Evolutionary conservation across 2,329 filamentous ascomycete genomes (phyloP), one percentile per base, ranked within the genome.

Genomic region (Seiridium unicorne): DNA sequence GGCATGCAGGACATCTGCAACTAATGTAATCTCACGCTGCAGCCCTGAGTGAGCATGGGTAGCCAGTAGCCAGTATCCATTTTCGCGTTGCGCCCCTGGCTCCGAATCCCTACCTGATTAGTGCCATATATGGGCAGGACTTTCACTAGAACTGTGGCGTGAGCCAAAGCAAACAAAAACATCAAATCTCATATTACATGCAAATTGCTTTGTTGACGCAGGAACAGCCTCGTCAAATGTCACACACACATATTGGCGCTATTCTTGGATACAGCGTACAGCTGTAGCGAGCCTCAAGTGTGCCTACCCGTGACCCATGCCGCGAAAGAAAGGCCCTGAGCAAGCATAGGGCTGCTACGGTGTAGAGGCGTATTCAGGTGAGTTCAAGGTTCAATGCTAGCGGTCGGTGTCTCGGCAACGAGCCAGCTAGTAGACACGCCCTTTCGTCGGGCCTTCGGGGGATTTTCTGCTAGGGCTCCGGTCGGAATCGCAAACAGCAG

Each of bases 1-100:
- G 68, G 66, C 68, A 70, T 72, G 70, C 70, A 71, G 68, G 69
- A 67, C 64, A 70, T 68, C 69, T 72, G 70, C 70, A 71, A 66
- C 70, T 70, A 70, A 68, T 62, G 18, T 26, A 42, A 42, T 42
- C 38, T 42, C 38, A 42, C 13, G 38, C 38, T 42, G 38, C 38
- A 42, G 38, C 38, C 38, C 38, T 42, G 38, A 26, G 18, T 26
- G 18, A 13, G 13, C 38, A 42, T 42, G 38, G 38, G 38, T 42
- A 8, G 18, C 18, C 18, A 26, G 18, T 42, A 13, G 7, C 38
- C 7, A 42, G 38, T 42, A 42, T 42, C 38, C 38, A 42, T 42
- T 42, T 13, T 42, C 38, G 38, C 38, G 13, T 42, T 42, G 7
- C 7, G 38, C 38, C 13, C 38, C 38, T 42, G 7, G 38, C 38